Conservation (phyloP, 2,329 filamentous ascomycete species). For the Endothia cerciana region DNA sequence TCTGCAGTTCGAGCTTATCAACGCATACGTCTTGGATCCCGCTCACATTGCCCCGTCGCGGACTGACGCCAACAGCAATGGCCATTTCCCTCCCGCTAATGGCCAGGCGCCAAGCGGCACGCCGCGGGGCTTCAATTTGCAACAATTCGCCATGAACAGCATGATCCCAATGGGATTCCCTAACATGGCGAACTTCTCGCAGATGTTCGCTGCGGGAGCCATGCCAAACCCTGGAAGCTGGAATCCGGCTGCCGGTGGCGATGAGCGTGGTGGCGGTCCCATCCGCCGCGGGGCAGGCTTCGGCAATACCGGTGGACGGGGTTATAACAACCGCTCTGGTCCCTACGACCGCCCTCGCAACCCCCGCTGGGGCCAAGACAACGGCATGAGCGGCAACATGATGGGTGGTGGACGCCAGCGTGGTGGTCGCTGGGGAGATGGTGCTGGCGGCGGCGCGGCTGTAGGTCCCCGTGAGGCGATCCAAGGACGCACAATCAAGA, state of each 20-base stretch:
- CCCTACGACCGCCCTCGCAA: slow-evolving; percentile 74
- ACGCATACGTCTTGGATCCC: slow-evolving; percentile 91
- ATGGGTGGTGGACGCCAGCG: slow-evolving; percentile 54
- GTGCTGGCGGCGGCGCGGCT: slow-evolving; percentile 71
- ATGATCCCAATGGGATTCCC: slow-evolving; percentile 65
- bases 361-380: slow-evolving; percentile 53
- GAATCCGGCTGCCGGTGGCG: slow-evolving; percentile 53
- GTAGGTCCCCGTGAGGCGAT: slow-evolving; percentile 90
- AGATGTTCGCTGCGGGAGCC: slow-evolving; percentile 58
- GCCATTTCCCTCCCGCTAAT: slow-evolving; percentile 85
- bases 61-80: slow-evolving; percentile 93
- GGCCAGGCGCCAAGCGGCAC: slow-evolving; percentile 80
- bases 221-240: slow-evolving; percentile 51
- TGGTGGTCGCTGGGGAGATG: slow-evolving; percentile 69
- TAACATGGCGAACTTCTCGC: slow-evolving; percentile 51
- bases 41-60: slow-evolving; percentile 92
- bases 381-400: slow-evolving; percentile 46
- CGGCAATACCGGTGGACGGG: slow-evolving; percentile 51
- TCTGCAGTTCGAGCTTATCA: slow-evolving; percentile 80
- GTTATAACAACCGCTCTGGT: slow-evolving; percentile 61
- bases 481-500: slow-evolving; percentile 89
- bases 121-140: slow-evolving; percentile 87
- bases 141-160: slow-evolving; percentile 67
- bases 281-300: slow-evolving; percentile 67
- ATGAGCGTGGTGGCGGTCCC: slow-evolving; percentile 62